Evolutionary conservation across 495 filamentous ascomycete genomes (phyloP).

Genomic region (Podospora fimiseda): DNA sequence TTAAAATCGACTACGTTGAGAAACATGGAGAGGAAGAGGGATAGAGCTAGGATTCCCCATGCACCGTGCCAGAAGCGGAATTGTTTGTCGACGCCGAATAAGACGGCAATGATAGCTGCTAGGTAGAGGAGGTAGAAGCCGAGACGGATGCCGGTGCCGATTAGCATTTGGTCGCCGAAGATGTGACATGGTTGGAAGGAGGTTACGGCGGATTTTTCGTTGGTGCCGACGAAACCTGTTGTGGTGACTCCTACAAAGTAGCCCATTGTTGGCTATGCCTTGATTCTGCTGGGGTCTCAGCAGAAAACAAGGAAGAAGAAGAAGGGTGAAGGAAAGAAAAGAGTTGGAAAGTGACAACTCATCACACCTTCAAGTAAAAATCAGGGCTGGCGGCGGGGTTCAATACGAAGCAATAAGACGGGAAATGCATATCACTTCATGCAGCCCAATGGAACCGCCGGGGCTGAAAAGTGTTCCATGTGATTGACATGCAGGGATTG

Average conservation of each 20-base stretch:
- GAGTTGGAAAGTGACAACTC: no score
- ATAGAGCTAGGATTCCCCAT: constrained; percentile 24
- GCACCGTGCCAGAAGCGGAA: constrained; percentile 29
- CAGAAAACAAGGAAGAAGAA: no score
- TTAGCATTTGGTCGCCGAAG: constrained; percentile 31
- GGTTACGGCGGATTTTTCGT: constrained; percentile 24
- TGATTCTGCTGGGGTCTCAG: no score
- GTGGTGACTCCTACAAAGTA: constrained; percentile 23
- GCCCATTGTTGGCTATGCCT: constrained; percentile 24
- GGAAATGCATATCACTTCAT: constrained; percentile 9
- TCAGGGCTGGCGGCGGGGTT: no score
- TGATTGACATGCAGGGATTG: constrained; percentile 5
- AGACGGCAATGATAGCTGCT: constrained; percentile 23
- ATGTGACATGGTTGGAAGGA: constrained; percentile 28
- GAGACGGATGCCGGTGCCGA: constrained; percentile 24
- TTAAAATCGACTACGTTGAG: constrained; percentile 21
- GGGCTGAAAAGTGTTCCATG: background rate
- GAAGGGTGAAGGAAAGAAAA: no score
- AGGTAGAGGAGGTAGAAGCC: constrained; percentile 29
- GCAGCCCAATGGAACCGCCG: constrained; percentile 14
- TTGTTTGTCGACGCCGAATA: constrained; percentile 28
- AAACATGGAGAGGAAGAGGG: constrained; percentile 26
- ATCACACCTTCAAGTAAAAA: no score
- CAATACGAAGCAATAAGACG: no score
- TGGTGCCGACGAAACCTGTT: constrained; percentile 27